phyloP scores from a whole-genome alignment of 2,329 filamentous ascomycete genomes.

The Nemania abortiva region DNA sequence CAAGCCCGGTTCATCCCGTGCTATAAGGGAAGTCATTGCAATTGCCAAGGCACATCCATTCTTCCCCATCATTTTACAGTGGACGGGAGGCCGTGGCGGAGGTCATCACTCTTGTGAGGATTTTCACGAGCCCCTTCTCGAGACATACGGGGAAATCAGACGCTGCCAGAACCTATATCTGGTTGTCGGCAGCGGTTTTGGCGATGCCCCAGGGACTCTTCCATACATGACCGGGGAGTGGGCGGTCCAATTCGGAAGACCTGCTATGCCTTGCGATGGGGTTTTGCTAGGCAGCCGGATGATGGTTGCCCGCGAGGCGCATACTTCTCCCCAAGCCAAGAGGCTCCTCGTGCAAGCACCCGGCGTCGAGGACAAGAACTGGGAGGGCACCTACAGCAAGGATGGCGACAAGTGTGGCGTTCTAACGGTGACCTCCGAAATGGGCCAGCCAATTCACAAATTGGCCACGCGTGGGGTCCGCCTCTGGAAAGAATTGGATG shows the following conservation, averaged over 20 bases:
- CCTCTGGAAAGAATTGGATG: constrained; percentile 99
- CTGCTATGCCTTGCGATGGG: constrained; percentile 94
- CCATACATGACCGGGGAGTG: constrained; percentile 91
- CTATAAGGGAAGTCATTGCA: constrained; percentile 89
- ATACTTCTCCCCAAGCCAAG: constrained; percentile 88
- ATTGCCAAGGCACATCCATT: constrained; percentile 90
- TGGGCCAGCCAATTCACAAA: constrained; percentile 99
- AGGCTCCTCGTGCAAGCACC: constrained; percentile 88
- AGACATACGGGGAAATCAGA: constrained; percentile 91
- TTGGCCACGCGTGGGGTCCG: constrained; percentile 93
- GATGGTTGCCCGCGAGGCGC: constrained; percentile 93
- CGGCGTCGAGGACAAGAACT: constrained; percentile 83
- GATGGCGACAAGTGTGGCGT: constrained; percentile 86
- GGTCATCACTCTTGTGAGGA: constrained; percentile 96
- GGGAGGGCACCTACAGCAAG: constrained; percentile 87
- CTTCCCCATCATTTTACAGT: constrained; percentile 91
- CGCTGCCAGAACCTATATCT: constrained; percentile 88
- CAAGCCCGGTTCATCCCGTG: constrained; percentile 90
- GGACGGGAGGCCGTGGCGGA: constrained; percentile 93
- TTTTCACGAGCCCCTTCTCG: constrained; percentile 89
- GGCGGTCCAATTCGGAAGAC: constrained; percentile 86
- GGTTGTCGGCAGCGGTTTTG: constrained; percentile 91
- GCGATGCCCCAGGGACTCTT: constrained; percentile 88
- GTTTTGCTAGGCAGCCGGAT: constrained; percentile 90
- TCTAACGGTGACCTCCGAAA: constrained; percentile 96